Percentiles rank a stretch among this genome's conserved stretches.
Conservation (phyloP, 2,329 filamentous ascomycete species). For the Colletotrichum sp. region DNA sequence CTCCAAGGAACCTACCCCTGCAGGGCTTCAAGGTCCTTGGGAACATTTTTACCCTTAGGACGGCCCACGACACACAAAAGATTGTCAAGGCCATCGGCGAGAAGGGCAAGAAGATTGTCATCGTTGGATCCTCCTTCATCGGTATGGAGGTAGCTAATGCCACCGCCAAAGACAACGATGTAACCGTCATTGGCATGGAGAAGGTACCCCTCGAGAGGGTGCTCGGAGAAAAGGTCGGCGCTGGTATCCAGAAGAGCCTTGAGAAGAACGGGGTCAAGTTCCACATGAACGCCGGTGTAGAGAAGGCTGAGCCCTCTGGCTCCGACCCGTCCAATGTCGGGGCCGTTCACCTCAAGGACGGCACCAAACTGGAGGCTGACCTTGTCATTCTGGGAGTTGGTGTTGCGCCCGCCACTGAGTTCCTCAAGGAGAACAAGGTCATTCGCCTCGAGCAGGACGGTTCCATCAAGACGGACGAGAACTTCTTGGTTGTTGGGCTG, state of each 20-base stretch:
- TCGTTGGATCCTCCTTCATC: constrained; percentile 94
- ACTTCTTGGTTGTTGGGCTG: constrained; percentile 77
- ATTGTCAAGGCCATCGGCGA: constrained; percentile 83
- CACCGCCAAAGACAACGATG: constrained; percentile 77
- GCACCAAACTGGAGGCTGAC: constrained; percentile 83
- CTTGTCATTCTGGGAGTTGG: constrained; percentile 92
- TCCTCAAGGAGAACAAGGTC: constrained; percentile 73
- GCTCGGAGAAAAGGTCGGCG: constrained; percentile 81
- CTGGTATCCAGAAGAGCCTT: constrained; percentile 77
- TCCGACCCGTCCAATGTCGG: constrained; percentile 77
- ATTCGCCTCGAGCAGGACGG: constrained; percentile 81
- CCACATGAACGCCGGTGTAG: constrained; percentile 79
- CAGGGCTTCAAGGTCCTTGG: constrained; percentile 84
- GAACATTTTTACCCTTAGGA: constrained; percentile 87
- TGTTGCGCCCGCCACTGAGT: constrained; percentile 84
- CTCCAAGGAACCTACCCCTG: constrained; percentile 76
- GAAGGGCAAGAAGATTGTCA: constrained; percentile 87
- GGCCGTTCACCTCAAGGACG: constrained; percentile 82
- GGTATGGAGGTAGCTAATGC: constrained; percentile 97
- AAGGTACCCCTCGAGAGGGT: constrained; percentile 83
- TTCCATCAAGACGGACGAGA: constrained; percentile 81
- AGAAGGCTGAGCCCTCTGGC: constrained; percentile 77
- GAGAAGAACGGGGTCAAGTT: constrained; percentile 92
- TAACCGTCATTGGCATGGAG: constrained; percentile 90
- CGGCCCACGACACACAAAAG: constrained; percentile 75